These are phyloP conservation scores for Glaciozyma martinii DNA, from an alignment of 768 basidiomycete species.

Conservation along the genomic window DNA sequence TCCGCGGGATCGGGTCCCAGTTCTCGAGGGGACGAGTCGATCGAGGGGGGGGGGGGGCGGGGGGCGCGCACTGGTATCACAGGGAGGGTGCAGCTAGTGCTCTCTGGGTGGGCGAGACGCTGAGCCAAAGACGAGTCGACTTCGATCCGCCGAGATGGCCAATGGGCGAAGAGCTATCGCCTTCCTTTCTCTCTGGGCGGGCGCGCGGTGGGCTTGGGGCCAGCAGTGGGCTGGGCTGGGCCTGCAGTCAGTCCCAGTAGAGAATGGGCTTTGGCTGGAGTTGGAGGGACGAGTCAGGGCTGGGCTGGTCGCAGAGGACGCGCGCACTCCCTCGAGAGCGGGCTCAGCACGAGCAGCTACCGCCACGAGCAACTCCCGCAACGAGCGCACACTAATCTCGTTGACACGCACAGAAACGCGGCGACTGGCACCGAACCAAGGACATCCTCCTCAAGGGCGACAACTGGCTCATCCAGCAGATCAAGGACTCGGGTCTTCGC, in stretches of 20 bases:
- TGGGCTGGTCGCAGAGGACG: too few species aligned
- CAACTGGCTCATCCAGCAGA: constrained; percentile 89
- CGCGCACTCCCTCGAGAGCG: not conserved
- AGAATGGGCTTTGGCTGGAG: too few species aligned
- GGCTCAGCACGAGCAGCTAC: not conserved
- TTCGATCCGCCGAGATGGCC: not conserved
- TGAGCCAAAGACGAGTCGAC: too few species aligned
- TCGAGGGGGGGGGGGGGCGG: not conserved
- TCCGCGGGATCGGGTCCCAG: not conserved
- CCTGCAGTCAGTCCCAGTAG: too few species aligned
- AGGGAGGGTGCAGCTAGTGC: too few species aligned
- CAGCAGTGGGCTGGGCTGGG: too few species aligned
- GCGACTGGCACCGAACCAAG: constrained; percentile 98
- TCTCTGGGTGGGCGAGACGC: too few species aligned
- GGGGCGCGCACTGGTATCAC: too few species aligned
- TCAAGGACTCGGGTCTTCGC: constrained; percentile 91
- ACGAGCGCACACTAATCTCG: not conserved
- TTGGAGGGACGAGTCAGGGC: too few species aligned
- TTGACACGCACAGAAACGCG: constrained; percentile 55
- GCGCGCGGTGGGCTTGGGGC: too few species aligned
- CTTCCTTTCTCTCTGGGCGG: not conserved
- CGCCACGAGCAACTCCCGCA: not conserved
- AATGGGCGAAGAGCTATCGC: not conserved
- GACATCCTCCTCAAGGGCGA: constrained; percentile 93
- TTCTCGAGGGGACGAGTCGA: too few species aligned